These are phyloP conservation scores for Bacidia gigantensis DNA, from an alignment of 495 filamentous ascomycete species.

Conservation along the genomic window DNA sequence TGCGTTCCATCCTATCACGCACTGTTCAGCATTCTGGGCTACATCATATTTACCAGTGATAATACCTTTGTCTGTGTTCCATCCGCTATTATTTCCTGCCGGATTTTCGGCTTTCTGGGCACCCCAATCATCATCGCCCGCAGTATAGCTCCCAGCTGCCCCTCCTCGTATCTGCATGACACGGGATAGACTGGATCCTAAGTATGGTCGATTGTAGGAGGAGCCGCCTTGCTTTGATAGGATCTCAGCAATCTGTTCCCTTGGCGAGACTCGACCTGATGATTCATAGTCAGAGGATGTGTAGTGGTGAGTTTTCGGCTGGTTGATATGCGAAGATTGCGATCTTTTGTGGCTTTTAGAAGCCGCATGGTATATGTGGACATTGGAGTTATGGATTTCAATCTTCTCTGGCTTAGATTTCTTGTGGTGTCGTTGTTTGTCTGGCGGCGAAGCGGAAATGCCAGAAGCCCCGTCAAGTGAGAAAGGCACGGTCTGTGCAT, in stretches of 20 bases:
- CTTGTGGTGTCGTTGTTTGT: constrained; percentile 1
- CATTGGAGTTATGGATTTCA: constrained; percentile 3
- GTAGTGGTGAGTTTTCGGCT: neutral
- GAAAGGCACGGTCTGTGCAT: neutral
- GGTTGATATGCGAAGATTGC: neutral
- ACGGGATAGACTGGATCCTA: neutral
- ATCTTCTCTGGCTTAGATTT: neutral
- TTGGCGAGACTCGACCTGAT: neutral
- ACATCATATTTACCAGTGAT: no score
- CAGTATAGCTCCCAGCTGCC: neutral
- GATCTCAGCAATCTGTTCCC: neutral
- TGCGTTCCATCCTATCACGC: neutral
- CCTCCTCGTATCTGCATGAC: neutral
- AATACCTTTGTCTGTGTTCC: neutral
- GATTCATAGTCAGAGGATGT: neutral
- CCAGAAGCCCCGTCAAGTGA: neutral
- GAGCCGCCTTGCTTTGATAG: neutral
- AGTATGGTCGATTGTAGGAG: neutral
- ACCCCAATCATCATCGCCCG: neutral
- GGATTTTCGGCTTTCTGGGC: neutral
- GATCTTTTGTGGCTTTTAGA: neutral
- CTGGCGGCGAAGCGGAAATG: constrained; percentile 2
- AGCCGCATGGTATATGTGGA: constrained; percentile 4
- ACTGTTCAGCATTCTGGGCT: no score
- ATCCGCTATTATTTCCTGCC: neutral